Percentiles rank a stretch among this genome's conserved stretches.
phyloP scores from a whole-genome alignment of 2,329 filamentous ascomycete genomes.

The Stagonosporopsis vannaccii region DNA sequence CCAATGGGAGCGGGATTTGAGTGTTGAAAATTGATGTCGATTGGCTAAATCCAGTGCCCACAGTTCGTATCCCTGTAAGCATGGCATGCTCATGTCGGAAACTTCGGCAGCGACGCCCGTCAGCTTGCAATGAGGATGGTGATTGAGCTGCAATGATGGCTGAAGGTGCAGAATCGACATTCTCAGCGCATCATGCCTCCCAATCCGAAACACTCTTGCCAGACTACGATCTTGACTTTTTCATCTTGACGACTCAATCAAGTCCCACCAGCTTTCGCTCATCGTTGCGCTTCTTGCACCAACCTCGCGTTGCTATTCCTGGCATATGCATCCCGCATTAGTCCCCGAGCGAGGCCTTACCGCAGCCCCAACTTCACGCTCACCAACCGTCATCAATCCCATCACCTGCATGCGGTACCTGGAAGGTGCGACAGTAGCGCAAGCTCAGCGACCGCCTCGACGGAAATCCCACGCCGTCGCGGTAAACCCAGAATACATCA shows the following conservation, averaged over 20 bases:
- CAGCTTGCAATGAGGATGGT: background rate
- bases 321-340: constrained; percentile 7
- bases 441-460: background rate
- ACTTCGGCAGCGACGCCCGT: constrained; percentile 2
- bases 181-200: background rate
- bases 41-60: constrained; percentile 16
- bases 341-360: constrained; percentile 17
- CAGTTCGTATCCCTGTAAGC: constrained; percentile 11
- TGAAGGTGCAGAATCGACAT: background rate
- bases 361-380: constrained; percentile 6
- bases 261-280: background rate
- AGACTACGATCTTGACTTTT: background rate
- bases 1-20: constrained; percentile 6
- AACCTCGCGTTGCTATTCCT: constrained; percentile 17
- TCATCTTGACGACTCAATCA: background rate
- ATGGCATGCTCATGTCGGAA: background rate
- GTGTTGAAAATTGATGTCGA: constrained; percentile 3
- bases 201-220: background rate
- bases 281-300: background rate
- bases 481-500: background rate
- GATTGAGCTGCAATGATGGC: background rate
- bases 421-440: constrained; percentile 7
- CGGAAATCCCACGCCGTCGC: background rate
- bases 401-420: constrained; percentile 7
- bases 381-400: constrained; percentile 3